Conservation (phyloP, 2,329 filamentous ascomycete genomes). For the Aspergillus proliferans region DNA sequence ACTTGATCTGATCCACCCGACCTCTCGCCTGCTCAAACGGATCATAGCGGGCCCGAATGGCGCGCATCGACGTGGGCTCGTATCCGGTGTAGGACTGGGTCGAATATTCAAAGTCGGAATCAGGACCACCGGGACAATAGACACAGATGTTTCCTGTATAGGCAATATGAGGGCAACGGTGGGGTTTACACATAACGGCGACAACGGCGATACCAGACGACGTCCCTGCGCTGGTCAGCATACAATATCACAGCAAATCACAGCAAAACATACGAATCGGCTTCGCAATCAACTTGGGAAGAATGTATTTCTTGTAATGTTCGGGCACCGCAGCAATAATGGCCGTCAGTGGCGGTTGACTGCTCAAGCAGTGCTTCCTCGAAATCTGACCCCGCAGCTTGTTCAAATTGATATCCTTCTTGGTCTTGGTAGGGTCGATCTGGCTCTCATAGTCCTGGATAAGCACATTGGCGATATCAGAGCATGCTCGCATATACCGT, state of each 20-base stretch:
- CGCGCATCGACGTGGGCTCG: conserved; percentile 96
- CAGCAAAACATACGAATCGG: conserved; percentile 64
- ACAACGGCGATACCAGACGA: conserved; percentile 97
- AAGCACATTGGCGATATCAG: conserved; percentile 86
- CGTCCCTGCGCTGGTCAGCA: conserved; percentile 53
- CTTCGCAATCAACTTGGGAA: conserved; percentile 94
- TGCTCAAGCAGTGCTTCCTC: conserved; percentile 85
- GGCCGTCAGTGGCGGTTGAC: conserved; percentile 84
- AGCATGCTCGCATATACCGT: conserved; percentile 86
- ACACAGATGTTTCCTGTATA: conserved; percentile 99
- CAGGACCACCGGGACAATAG: conserved; percentile 94
- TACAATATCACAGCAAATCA: not conserved
- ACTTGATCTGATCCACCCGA: conserved; percentile 92
- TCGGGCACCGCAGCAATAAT: conserved; percentile 99
- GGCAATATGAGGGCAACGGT: conserved; percentile 93
- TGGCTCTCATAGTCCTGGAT: conserved; percentile 89
- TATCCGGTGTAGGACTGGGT: conserved; percentile 99
- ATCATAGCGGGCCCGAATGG: conserved; percentile 93
- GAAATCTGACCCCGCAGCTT: conserved; percentile 76
- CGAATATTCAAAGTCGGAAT: conserved; percentile 98
- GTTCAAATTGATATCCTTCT: conserved; percentile 90
- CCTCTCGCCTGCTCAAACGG: conserved; percentile 96
- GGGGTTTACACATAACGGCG: conserved; percentile 98
- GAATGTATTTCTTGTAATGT: conserved; percentile 98
- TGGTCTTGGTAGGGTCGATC: conserved; percentile 64